Base-by-base conservation (phyloP, 148 eudicot species). In the Selenicereus undatus region DNA sequence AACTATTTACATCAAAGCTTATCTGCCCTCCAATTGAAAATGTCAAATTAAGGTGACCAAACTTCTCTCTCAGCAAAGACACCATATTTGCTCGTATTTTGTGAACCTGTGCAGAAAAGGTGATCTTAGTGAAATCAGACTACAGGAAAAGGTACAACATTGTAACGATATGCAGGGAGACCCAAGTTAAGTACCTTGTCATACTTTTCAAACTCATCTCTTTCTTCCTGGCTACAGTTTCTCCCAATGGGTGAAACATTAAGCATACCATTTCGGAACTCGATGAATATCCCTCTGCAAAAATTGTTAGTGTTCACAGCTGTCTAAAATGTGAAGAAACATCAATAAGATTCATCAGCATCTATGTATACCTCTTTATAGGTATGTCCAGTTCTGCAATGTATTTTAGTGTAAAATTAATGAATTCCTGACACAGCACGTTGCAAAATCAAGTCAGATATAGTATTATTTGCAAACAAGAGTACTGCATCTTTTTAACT, bases 161-260 rank as follows among this genome's bases (percentile, higher is more conserved):
- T 54, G 21, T 54, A 6, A 8, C 51, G 5, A 48, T 48, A 48
- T 62, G 1, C 14, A 26, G 80, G 56, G 43, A 77, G 39, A 65
- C 64, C 48, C 32, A 10, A 76, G 35, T 24, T 4, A 29, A 54
- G 0, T 89, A 89, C 99, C 99, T 95, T 95, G 87, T 95, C 99
- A 83, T 91, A 95, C 87, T 86, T 93, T 80, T 93, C 99, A 86
- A 96, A 96, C 14, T 96, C 99, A 50, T 91, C 98, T 78, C 99
- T 81, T 83, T 96, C 98, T 90, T 93, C 97, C 79, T 93, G 99
- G 84, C 99, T 96, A 86, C 99, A 93, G 82, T 96, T 96, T 84
- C 95, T 91, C 77, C 99, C 99, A 65, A 96, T 96, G 68, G 99
- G 98, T 76, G 98, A 96, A 77, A 96, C 95, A 86, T 96, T 96